These are phyloP conservation scores for Talaromyces piceae DNA, from an alignment of 2,329 filamentous ascomycete species.

Conservation along the genomic window DNA sequence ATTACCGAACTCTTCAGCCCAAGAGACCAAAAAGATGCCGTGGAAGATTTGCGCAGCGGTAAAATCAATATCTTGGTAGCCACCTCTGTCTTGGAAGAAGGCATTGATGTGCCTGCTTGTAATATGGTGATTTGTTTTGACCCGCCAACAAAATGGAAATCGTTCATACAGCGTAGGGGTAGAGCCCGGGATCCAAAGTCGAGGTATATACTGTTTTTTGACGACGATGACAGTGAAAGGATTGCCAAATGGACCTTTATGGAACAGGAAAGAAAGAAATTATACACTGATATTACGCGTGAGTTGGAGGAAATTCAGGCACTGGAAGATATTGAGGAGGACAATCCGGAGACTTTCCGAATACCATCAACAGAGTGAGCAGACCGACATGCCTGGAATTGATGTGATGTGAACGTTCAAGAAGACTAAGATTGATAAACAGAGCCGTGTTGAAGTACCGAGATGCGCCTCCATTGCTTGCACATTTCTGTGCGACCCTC, in stretches of 20 bases:
- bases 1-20: constrained; percentile 44
- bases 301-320: constrained; percentile 39
- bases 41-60: constrained; percentile 48
- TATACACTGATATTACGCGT: constrained; percentile 60
- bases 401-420: background rate
- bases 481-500: constrained; percentile 69
- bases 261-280: constrained; percentile 64
- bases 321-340: constrained; percentile 44
- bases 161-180: constrained; percentile 59
- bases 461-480: constrained; percentile 66
- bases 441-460: constrained; percentile 64
- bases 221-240: constrained; percentile 23
- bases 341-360: constrained; percentile 29
- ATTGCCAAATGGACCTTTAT: constrained; percentile 55
- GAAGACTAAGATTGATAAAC: background rate
- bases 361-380: constrained; percentile 39
- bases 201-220: constrained; percentile 47
- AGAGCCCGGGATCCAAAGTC: constrained; percentile 52
- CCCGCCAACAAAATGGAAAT: constrained; percentile 53
- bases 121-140: constrained; percentile 60
- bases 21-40: constrained; percentile 42
- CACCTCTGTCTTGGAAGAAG: constrained; percentile 54
- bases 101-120: constrained; percentile 56
- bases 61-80: constrained; percentile 51
- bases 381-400: background rate